Evolutionary conservation across 768 basidiomycete species (phyloP), one percentile per base, ranked within the genome.

Genomic region (Pleurotus cornucopiae): DNA sequence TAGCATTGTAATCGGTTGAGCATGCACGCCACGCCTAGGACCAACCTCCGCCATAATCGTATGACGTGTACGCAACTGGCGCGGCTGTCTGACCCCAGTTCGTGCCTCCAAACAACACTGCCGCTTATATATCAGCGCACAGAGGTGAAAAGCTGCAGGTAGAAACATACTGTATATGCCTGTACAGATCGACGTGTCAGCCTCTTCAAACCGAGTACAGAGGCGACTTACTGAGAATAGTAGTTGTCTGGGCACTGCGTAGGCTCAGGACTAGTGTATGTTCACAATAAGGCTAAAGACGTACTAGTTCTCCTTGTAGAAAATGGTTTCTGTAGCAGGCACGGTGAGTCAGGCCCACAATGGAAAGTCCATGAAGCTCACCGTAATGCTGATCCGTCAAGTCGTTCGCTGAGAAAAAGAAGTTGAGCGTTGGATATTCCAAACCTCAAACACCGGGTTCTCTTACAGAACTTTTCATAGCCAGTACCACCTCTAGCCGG

Each of bases 61-160:
- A 86, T 9, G 82, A 83, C 0, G 79, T 76, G 60, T 83, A 83
- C 52, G 77, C 78, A 1, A 81, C 81, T 3, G 83, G 83, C 60
- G 80, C 75, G 1, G 79, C 67, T 1, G 81, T 82, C 46, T 79
- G 74, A 0, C 83, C 84, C 82, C 82, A 84, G 49, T 85, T 84
- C 1, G 84, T 86, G 25, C 84, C 84, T 2, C 84, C 84, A 62
- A 78, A 82, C 6, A 79, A 64, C 85, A 86, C 78, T 77, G 43
- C 0, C 26, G 38, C 6, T 43, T 6, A 16, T 14, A 2, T 18
- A 53, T 43, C 40, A 60, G 45, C 39, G 54, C 13, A 16, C 18
- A 20, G 20, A 0, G 23, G 5, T n/a, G 49, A 41, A 2, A 23
- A 6, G 18, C n/a, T 45, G 9, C 44, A 46, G 43, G n/a, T 6